phyloP scores from a whole-genome alignment of 2,329 filamentous ascomycete species.

The Phoma sp. region DNA sequence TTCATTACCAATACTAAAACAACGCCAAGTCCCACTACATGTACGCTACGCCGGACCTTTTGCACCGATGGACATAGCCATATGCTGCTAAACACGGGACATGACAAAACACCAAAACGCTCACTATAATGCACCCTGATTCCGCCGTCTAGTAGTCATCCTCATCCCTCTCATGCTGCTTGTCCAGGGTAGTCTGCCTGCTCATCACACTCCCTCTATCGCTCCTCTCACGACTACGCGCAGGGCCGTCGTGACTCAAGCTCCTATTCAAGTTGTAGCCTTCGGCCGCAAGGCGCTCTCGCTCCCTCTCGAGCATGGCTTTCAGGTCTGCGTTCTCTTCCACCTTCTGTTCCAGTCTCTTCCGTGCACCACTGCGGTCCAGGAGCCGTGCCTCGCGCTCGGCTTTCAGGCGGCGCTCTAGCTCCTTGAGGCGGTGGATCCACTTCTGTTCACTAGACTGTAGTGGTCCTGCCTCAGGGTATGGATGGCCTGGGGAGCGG shows the following conservation, averaged over 20 bases:
- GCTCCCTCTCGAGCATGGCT: conserved; percentile 66
- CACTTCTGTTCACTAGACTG: conserved; percentile 72
- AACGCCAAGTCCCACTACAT: not conserved
- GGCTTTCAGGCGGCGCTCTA: conserved; percentile 86
- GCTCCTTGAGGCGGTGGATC: conserved; percentile 82
- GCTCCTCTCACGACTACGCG: conserved; percentile 18
- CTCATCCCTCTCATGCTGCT: conserved; percentile 11
- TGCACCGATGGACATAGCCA: conserved; percentile 6
- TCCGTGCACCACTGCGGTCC: conserved; percentile 82
- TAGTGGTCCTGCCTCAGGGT: conserved; percentile 44
- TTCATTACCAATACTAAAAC: not conserved
- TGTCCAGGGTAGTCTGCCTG: conserved; percentile 12
- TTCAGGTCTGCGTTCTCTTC: conserved; percentile 74
- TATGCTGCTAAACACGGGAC: conserved; percentile 5
- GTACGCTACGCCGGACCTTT: not conserved
- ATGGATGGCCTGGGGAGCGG: conserved; percentile 34
- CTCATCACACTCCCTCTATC: conserved; percentile 31
- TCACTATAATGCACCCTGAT: not conserved
- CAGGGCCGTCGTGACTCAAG: conserved; percentile 22
- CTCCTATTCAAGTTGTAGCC: conserved; percentile 24
- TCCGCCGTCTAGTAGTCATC: conserved; percentile 8
- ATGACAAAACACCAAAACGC: not conserved
- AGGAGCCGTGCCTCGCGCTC: conserved; percentile 86
- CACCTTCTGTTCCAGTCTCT: conserved; percentile 77
- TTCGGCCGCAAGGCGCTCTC: conserved; percentile 40